Evolutionary conservation across 148 eudicot genomes (phyloP).

Genomic region (Linanthus parryae): DNA sequence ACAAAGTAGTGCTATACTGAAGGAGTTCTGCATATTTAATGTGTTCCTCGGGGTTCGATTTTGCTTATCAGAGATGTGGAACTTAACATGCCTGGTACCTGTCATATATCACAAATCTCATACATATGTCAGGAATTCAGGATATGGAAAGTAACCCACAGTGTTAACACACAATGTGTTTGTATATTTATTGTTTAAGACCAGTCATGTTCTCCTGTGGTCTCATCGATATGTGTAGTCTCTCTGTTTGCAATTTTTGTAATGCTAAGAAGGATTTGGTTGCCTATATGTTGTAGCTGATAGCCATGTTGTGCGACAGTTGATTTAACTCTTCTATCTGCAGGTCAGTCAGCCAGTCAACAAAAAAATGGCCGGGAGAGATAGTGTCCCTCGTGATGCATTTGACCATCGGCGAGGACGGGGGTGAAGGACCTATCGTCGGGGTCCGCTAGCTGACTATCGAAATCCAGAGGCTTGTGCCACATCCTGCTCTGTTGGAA

Average conservation of each 20-base stretch:
- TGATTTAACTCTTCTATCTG: background rate
- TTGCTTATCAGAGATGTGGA: too few relatives aligned
- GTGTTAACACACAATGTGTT: too few relatives aligned
- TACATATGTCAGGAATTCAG: too few relatives aligned
- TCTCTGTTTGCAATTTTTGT: background rate
- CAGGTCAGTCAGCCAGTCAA: conserved; percentile 14
- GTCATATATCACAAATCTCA: too few relatives aligned
- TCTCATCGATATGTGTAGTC: background rate
- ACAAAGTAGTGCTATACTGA: too few relatives aligned
- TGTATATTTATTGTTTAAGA: too few relatives aligned
- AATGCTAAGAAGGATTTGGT: background rate
- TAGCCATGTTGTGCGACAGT: background rate
- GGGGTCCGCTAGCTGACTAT: conserved; percentile 53
- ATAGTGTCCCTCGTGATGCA: conserved; percentile 56
- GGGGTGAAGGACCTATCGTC: conserved; percentile 43
- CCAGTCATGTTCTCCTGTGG: too few relatives aligned
- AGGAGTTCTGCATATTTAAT: too few relatives aligned
- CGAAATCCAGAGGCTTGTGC: too few relatives aligned
- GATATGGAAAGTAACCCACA: too few relatives aligned
- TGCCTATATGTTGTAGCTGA: background rate
- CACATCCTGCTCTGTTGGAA: conserved; percentile 77
- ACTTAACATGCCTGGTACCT: too few relatives aligned
- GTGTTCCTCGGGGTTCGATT: too few relatives aligned
- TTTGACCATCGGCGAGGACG: conserved; percentile 63
- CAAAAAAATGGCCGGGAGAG: conserved; percentile 69